These are phyloP conservation scores for Aspergillus glaucus DNA, from an alignment of 2,329 filamentous ascomycete genomes.

Conservation along the genomic window DNA sequence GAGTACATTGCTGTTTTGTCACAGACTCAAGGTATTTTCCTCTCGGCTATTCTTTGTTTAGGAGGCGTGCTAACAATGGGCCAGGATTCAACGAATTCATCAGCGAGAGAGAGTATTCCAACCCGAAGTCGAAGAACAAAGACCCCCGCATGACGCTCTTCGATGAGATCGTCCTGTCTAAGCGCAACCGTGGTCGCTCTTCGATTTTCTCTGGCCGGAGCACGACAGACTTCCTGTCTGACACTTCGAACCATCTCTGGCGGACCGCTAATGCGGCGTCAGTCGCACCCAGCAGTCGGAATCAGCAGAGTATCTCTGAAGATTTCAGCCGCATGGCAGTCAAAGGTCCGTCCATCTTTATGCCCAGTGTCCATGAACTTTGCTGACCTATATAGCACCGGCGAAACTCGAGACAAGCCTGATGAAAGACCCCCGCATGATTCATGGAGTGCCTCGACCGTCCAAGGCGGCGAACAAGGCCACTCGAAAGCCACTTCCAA, in stretches of 20 bases:
- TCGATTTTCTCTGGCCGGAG: conserved; percentile 49
- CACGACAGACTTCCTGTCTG: conserved; percentile 53
- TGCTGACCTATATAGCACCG: conserved; percentile 57
- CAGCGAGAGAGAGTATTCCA: conserved; percentile 53
- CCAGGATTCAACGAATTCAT: conserved; percentile 59
- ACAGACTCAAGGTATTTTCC: conserved; percentile 53
- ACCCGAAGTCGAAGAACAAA: conserved; percentile 41
- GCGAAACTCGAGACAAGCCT: conserved; percentile 76
- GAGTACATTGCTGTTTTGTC: conserved; percentile 58
- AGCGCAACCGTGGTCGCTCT: conserved; percentile 55
- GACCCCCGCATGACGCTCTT: conserved; percentile 56
- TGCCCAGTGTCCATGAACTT: conserved; percentile 30
- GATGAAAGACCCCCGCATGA: conserved; percentile 87
- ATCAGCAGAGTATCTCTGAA: conserved; percentile 35
- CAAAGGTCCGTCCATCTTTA: conserved; percentile 36
- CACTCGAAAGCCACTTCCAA: conserved; percentile 37
- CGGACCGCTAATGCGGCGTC: conserved; percentile 54
- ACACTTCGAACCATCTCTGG: conserved; percentile 60
- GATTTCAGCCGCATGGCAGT: conserved; percentile 49
- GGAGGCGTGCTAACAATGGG: conserved; percentile 8
- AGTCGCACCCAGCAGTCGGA: conserved; percentile 48
- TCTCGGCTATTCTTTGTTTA: neutral
- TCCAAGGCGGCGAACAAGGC: conserved; percentile 40
- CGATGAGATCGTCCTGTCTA: conserved; percentile 59
- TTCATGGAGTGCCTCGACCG: conserved; percentile 73